Conservation (phyloP, 345 rosid genomes). For the Eucalyptus sp. region DNA sequence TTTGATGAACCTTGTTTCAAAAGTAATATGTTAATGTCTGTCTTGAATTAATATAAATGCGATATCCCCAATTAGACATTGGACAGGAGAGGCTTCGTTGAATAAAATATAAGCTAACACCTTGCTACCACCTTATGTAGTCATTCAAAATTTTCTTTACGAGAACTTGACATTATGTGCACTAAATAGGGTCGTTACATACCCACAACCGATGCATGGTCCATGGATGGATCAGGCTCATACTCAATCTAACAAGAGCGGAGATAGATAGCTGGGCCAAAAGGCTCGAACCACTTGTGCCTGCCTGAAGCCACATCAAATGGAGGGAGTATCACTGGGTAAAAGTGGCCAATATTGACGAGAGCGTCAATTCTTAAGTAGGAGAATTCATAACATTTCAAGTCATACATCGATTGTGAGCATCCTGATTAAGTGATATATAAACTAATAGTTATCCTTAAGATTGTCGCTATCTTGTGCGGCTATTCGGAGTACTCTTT, state of each 20-base stretch:
- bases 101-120: not conserved
- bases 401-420: not conserved
- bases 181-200: not conserved
- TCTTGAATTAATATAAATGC: not conserved
- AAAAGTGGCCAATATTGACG: not conserved
- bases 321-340: not conserved
- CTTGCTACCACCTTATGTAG: not conserved
- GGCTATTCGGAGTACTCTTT: not conserved
- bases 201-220: accelerated
- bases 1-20: not conserved
- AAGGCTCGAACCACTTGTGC: not conserved
- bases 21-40: not conserved
- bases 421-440: not conserved
- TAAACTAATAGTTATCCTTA: not conserved
- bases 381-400: not conserved
- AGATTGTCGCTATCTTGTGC: no score
- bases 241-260: not conserved
- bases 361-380: not conserved
- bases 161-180: not conserved
- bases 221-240: not conserved
- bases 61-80: not conserved
- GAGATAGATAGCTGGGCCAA: not conserved
- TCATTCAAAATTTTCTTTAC: not conserved
- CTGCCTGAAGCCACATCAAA: not conserved
- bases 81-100: not conserved